Base-by-base conservation (phyloP, 2,329 filamentous ascomycete species). In the Coleophoma crateriformis region DNA sequence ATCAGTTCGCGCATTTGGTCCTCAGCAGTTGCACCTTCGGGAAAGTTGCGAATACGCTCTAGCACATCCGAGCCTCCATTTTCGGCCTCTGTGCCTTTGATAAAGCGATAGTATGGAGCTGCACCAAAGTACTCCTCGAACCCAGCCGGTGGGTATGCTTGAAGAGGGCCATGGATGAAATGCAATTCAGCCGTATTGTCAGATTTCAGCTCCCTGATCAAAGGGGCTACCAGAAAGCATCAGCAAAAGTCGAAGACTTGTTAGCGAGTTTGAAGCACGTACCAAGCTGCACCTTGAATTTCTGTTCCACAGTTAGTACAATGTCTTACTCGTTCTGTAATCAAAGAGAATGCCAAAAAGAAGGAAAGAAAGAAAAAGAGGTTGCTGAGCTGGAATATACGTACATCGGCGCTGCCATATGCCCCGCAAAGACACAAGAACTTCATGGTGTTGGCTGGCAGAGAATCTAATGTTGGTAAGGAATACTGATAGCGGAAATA, bases 401-500 rank as follows among this genome's bases (percentile, higher is more conserved):
- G 67, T 64, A 77, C 75, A 56, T 74, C 71, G 46, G 77, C 73
- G 66, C 76, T 81, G 48, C 78, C 78, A 60, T 76, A 81, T 19
- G 78, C 75, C 54, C 78, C 78, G 33, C 78, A 78, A 8, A 82
- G 68, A 60, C 78, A 82, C 33, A 82, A 64, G 47, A 81, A 76
- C 58, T 69, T 77, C 78, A 82, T 81, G 15, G 54, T 71, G 62
- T 48, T 41, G 47, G 42, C 50, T 50, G 45, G 41, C 40, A 39
- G 47, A 45, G 15, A 33, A 27, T 11, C 20, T 27, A 39, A 39
- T 39, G 14, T n/a, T n/a, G 37, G 19, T 14, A 10, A 27, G 8
- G 27, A 27, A 10, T 27, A 27, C 27, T 27, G 27, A 27, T 27
- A 3, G 7, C 8, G 27, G 27, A 27, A 4, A 7, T 7, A 4